These are phyloP conservation scores for Penicillium angulare DNA, from an alignment of 495 filamentous ascomycete species.

Conservation along the genomic window DNA sequence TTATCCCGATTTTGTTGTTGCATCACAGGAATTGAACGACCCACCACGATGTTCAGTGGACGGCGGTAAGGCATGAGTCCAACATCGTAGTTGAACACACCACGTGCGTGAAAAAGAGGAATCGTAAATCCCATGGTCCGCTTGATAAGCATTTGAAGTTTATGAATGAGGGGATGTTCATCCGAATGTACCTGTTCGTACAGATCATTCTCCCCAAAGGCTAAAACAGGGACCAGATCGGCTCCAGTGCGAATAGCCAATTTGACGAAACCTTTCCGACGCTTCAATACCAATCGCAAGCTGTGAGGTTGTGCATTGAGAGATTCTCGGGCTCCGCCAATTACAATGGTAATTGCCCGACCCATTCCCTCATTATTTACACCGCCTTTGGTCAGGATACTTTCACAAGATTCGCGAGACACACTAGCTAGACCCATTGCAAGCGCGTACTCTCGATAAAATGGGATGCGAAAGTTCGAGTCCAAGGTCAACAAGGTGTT, in stretches of 20 bases:
- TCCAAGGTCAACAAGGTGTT: constrained; percentile 87
- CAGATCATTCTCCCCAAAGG: constrained; percentile 93
- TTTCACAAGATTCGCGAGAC: constrained; percentile 85
- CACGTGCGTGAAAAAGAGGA: constrained; percentile 83
- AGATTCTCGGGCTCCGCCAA: constrained; percentile 89
- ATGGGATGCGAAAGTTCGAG: constrained; percentile 88
- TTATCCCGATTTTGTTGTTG: constrained; percentile 50
- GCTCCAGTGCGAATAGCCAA: constrained; percentile 86
- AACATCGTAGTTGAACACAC: constrained; percentile 97
- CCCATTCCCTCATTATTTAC: constrained; percentile 85
- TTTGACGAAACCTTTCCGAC: constrained; percentile 91
- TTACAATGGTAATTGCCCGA: constrained; percentile 90
- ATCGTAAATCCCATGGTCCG: constrained; percentile 87
- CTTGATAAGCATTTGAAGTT: constrained; percentile 77
- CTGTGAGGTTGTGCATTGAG: constrained; percentile 78
- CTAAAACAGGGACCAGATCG: constrained; percentile 86
- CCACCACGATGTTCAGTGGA: constrained; percentile 85
- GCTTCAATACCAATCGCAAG: constrained; percentile 71
- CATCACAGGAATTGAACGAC: constrained; percentile 70
- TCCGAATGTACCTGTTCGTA: constrained; percentile 81
- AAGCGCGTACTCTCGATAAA: constrained; percentile 91
- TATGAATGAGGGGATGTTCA: constrained; percentile 69
- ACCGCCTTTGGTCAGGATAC: constrained; percentile 76
- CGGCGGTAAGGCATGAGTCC: constrained; percentile 91
- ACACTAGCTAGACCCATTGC: constrained; percentile 84